A percentile compares a stretch with the other conserved stretches of the same genome.
These are phyloP conservation scores for Daldinia sp. DNA, from an alignment of 2,329 filamentous ascomycete species.

Conservation along the genomic window DNA sequence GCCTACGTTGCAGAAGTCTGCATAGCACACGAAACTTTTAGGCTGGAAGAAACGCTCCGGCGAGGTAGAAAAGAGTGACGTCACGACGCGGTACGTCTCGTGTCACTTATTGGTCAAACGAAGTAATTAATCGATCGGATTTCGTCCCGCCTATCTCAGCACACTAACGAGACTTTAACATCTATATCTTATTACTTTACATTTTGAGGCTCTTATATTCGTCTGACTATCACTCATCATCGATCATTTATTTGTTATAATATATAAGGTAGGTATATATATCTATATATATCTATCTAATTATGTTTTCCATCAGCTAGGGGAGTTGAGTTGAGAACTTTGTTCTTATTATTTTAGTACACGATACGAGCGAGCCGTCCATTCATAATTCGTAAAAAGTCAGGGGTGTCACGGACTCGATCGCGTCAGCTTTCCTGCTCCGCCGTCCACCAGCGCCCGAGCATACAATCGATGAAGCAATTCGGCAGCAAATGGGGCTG, in stretches of 20 bases:
- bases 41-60: constrained; percentile 31
- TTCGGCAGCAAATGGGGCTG: constrained; percentile 21
- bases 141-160: too few relatives aligned
- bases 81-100: constrained; percentile 4
- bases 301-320: too few relatives aligned
- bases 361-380: neutral
- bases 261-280: too few relatives aligned
- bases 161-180: too few relatives aligned
- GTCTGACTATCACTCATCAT: neutral
- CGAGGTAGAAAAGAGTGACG: constrained; percentile 12
- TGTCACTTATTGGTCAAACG: neutral
- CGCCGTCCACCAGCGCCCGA: constrained; percentile 33
- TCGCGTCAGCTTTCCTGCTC: constrained; percentile 15
- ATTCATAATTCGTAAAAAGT: neutral
- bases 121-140: neutral
- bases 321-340: neutral
- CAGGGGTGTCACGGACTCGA: neutral
- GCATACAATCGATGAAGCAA: constrained; percentile 34
- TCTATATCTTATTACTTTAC: neutral
- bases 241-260: too few relatives aligned
- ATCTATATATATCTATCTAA: too few relatives aligned
- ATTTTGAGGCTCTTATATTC: neutral
- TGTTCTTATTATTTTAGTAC: neutral
- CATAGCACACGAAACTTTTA: too few relatives aligned
- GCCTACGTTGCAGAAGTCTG: too few relatives aligned